phyloP scores from a whole-genome alignment of 208 protist species.

The Herpetomonas samuelpessoai region DNA sequence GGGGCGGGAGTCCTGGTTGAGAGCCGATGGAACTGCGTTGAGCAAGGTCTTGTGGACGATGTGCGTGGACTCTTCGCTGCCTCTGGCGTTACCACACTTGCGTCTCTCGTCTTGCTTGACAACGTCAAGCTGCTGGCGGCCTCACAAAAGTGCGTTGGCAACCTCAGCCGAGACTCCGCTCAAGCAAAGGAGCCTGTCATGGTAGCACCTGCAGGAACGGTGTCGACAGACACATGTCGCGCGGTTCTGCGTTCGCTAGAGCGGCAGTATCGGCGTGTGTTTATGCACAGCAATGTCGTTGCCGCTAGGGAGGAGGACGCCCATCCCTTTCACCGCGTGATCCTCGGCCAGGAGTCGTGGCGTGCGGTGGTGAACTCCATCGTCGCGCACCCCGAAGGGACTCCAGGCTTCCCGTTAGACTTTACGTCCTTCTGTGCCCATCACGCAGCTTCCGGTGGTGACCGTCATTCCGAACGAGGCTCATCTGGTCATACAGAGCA shows the following conservation, averaged over 20 bases:
- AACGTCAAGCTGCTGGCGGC: constrained; percentile 52
- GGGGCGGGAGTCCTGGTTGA: not conserved
- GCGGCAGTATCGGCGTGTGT: not conserved
- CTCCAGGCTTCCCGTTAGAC: constrained; percentile 29
- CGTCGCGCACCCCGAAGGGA: constrained; percentile 20
- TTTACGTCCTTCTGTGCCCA: constrained; percentile 17
- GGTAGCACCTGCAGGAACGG: no score
- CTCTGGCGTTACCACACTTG: constrained; percentile 16
- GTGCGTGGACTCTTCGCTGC: constrained; percentile 55
- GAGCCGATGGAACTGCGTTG: constrained; percentile 12
- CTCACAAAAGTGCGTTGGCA: constrained; percentile 21
- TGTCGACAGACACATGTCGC: no score
- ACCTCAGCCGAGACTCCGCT: not conserved
- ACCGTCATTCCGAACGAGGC: no score
- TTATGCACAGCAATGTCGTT: not conserved
- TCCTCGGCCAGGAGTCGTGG: constrained; percentile 15
- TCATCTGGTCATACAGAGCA: no score
- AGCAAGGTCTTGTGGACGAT: constrained; percentile 54
- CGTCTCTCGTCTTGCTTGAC: constrained; percentile 53
- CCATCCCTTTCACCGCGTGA: constrained; percentile 37
- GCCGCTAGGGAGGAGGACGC: no score
- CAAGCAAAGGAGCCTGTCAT: no score
- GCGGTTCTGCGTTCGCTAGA: not conserved
- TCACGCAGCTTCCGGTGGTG: not conserved
- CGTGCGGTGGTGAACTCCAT: constrained; percentile 17